Evolutionary conservation across 2,329 filamentous ascomycete species (phyloP).

Genomic region (Fusarium sterilihyphosum): DNA sequence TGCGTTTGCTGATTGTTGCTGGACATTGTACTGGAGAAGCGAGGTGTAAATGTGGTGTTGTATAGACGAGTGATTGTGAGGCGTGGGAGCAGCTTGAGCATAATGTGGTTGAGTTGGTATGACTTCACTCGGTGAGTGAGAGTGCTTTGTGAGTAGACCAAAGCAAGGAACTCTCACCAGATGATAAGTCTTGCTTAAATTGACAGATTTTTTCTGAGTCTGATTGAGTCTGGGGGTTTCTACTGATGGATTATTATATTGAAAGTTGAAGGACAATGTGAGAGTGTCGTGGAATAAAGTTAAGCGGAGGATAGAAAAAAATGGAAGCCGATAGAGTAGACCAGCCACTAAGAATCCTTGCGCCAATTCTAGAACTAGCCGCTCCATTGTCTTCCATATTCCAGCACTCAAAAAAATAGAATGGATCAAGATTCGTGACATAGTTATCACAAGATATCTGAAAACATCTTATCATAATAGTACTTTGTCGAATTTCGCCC

Average conservation of each 20-base stretch:
- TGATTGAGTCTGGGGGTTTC: not conserved
- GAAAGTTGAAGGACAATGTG: not conserved
- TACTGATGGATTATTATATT: not conserved
- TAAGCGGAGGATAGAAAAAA: constrained; percentile 17
- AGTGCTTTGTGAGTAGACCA: not conserved
- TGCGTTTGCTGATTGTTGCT: constrained; percentile 7
- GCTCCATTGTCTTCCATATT: not conserved
- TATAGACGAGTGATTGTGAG: constrained; percentile 12
- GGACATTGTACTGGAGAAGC: constrained; percentile 17
- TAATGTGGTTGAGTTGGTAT: constrained; percentile 6
- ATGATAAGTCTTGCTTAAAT: not conserved
- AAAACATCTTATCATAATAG: too few species aligned
- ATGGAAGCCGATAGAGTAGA: constrained; percentile 14
- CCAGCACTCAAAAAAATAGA: not conserved
- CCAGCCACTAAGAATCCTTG: constrained; percentile 28
- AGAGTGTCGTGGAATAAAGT: not conserved
- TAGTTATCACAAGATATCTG: not conserved
- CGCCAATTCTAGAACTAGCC: constrained; percentile 11
- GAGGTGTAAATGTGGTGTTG: not conserved
- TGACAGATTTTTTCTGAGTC: not conserved
- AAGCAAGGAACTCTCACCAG: not conserved
- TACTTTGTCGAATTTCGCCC: not conserved
- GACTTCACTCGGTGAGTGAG: constrained; percentile 8
- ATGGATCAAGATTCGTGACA: not conserved
- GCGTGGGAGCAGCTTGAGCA: constrained; percentile 30